Conservation (phyloP, 2,329 filamentous ascomycete genomes). For the Alternaria metachromatica region DNA sequence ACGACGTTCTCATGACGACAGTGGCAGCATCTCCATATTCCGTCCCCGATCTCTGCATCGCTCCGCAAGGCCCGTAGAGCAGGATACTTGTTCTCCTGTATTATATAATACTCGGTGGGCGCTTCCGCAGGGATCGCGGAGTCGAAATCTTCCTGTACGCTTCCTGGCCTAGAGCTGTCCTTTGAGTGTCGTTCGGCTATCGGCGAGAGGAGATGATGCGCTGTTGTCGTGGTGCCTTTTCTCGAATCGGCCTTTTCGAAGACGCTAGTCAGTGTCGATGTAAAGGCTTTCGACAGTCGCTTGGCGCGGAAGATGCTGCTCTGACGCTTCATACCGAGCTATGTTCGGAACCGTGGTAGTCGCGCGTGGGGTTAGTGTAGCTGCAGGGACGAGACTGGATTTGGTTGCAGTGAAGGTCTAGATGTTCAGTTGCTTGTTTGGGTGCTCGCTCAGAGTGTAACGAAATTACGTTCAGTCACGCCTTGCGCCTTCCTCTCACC, state of each 20-base stretch:
- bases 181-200: not conserved
- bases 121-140: slow-evolving; percentile 7
- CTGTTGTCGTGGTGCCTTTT: not conserved
- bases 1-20: slow-evolving; percentile 24
- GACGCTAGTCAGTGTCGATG: slow-evolving; percentile 7
- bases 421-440: not conserved
- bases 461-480: not conserved
- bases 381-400: not conserved
- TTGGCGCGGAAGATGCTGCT: slow-evolving; percentile 6
- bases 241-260: slow-evolving; percentile 7
- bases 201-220: not conserved
- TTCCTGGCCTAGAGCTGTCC: not conserved
- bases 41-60: slow-evolving; percentile 23
- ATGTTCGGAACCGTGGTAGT: not conserved
- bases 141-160: slow-evolving; percentile 13
- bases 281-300: slow-evolving; percentile 7
- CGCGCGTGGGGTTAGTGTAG: not conserved
- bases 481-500: not conserved
- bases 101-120: slow-evolving; percentile 15
- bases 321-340: slow-evolving; percentile 2
- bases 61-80: slow-evolving; percentile 14
- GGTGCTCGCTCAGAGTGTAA: not conserved
- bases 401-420: not conserved
- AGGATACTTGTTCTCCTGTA: slow-evolving; percentile 18
- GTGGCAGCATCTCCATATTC: slow-evolving; percentile 22